Evolutionary conservation across 768 basidiomycete species (phyloP).

Genomic region (Pisolithus tinctorius): DNA sequence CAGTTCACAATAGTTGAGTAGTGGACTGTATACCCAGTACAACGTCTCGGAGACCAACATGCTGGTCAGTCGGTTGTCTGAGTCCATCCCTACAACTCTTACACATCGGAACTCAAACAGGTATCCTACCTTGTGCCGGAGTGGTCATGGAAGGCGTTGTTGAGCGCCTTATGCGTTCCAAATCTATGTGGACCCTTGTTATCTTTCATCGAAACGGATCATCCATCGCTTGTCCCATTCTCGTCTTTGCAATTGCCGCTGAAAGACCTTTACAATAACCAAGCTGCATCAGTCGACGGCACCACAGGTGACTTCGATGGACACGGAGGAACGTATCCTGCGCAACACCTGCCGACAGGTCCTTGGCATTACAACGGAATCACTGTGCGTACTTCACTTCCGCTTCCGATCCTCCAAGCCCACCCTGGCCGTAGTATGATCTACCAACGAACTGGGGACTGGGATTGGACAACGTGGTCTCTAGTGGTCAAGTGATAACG

Average conservation of each 20-base stretch:
- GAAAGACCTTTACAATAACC: conserved; percentile 31
- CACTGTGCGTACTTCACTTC: conserved; percentile 20
- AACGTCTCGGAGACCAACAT: too few relatives aligned
- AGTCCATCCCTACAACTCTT: too few relatives aligned
- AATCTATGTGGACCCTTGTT: conserved; percentile 16
- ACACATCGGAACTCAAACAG: too few relatives aligned
- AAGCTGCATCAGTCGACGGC: conserved; percentile 36
- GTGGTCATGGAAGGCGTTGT: conserved; percentile 6
- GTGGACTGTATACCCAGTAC: too few relatives aligned
- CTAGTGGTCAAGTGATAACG: conserved; percentile 34
- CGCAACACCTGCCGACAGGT: conserved; percentile 34
- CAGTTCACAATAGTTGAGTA: too few relatives aligned
- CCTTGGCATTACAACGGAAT: conserved; percentile 35
- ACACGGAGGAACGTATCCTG: conserved; percentile 33
- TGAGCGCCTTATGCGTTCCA: conserved; percentile 17
- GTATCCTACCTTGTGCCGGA: not conserved
- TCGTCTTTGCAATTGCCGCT: conserved; percentile 29
- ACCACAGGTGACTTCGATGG: conserved; percentile 35
- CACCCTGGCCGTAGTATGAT: conserved; percentile 30
- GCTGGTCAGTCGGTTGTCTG: too few relatives aligned
- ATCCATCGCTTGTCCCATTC: conserved; percentile 19
- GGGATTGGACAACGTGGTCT: conserved; percentile 38
- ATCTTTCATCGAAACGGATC: conserved; percentile 9
- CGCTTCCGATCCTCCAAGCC: not conserved
- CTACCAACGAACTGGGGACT: conserved; percentile 37